Evolutionary conservation across 2,329 filamentous ascomycete species (phyloP).

Genomic region (Metarhizium humberi): DNA sequence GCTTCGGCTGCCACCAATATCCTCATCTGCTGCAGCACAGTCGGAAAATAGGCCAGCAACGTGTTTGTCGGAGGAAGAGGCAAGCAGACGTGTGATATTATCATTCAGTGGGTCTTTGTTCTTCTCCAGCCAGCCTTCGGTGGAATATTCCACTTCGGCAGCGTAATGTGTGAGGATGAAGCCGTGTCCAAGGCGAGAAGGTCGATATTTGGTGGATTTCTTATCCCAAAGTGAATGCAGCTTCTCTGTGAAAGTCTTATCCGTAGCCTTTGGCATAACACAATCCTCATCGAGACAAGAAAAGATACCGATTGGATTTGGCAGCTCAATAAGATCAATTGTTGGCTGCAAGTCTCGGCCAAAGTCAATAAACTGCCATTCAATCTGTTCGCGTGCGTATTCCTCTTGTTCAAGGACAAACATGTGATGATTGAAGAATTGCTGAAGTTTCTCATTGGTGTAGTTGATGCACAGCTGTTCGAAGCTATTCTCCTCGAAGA

Average conservation of each 20-base stretch:
- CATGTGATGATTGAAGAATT: conserved; percentile 99
- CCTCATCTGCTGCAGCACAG: conserved; percentile 75
- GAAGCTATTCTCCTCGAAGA: conserved; percentile 97
- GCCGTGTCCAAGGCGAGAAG: conserved; percentile 78
- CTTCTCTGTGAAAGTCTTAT: conserved; percentile 95
- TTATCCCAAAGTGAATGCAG: conserved; percentile 95
- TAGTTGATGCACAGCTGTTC: conserved; percentile 99
- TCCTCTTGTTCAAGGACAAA: conserved; percentile 98
- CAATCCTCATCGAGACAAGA: conserved; percentile 96
- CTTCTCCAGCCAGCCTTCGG: conserved; percentile 92
- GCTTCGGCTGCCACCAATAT: conserved; percentile 55
- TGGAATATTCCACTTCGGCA: conserved; percentile 94
- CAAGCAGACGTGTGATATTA: conserved; percentile 84
- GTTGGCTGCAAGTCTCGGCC: conserved; percentile 94
- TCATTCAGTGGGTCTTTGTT: conserved; percentile 98
- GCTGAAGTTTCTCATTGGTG: conserved; percentile 97
- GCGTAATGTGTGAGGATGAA: conserved; percentile 97
- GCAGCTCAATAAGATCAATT: conserved; percentile 90
- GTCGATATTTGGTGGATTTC: conserved; percentile 86
- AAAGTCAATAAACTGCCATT: conserved; percentile 99
- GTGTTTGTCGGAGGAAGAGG: conserved; percentile 72
- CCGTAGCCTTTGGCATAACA: conserved; percentile 98
- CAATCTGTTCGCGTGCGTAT: conserved; percentile 93
- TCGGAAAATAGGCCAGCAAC: conserved; percentile 79
- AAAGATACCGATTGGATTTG: conserved; percentile 97